phyloP scores from a whole-genome alignment of 768 basidiomycete genomes.

The Lyophyllum shimeji region DNA sequence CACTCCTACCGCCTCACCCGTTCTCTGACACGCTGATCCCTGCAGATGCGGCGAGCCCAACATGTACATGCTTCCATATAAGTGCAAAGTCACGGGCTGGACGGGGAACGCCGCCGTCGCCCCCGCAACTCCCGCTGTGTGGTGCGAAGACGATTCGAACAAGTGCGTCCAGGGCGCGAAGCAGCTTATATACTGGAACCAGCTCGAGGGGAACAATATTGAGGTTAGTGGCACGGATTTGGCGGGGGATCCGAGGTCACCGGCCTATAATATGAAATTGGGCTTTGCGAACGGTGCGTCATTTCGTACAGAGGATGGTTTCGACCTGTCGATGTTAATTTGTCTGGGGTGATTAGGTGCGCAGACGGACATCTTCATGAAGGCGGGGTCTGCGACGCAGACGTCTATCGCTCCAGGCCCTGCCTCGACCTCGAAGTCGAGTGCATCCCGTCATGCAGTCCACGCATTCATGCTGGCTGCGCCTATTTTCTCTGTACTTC shows the following conservation, averaged over 20 bases:
- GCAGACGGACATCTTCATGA: conserved; percentile 13
- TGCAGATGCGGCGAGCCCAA: conserved; percentile 51
- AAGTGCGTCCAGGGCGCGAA: conserved; percentile 47
- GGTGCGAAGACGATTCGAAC: conserved; percentile 48
- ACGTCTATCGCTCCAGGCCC: conserved; percentile 7
- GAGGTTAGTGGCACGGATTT: conserved; percentile 39
- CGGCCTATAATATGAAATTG: conserved; percentile 47
- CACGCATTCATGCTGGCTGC: background rate
- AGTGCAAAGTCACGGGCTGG: conserved; percentile 45
- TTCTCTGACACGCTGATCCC: background rate
- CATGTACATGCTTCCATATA: conserved; percentile 47
- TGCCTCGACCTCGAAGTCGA: background rate
- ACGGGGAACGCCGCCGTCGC: conserved; percentile 39
- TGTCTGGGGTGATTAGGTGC: conserved; percentile 6
- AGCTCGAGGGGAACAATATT: conserved; percentile 48
- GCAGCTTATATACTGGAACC: conserved; percentile 57
- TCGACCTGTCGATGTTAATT: background rate
- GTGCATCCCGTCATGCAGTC: background rate
- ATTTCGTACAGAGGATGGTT: background rate
- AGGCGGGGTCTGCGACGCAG: conserved; percentile 11
- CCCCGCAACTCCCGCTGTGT: conserved; percentile 41
- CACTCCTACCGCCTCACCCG: background rate
- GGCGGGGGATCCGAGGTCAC: conserved; percentile 37
- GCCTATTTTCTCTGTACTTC: background rate
- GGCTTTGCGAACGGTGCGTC: conserved; percentile 47